Evolutionary conservation across 2,329 filamentous ascomycete genomes (phyloP).

Genomic region (Rachicladosporium sp.): DNA sequence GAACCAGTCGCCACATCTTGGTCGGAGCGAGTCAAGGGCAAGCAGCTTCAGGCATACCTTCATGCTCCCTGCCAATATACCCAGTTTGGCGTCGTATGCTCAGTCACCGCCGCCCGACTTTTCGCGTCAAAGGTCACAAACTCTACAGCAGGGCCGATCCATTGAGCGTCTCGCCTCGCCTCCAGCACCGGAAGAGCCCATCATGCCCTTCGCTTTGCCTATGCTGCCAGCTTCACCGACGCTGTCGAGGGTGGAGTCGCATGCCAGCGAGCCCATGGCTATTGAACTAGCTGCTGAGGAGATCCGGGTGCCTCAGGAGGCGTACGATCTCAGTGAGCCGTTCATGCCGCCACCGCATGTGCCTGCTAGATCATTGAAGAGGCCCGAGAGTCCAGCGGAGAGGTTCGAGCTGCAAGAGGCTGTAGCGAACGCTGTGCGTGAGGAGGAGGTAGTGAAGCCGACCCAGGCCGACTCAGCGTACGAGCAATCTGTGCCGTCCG

Average conservation of each 20-base stretch:
- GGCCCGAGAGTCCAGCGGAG: conserved; percentile 1
- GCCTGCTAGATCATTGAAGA: background rate
- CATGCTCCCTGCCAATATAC: background rate
- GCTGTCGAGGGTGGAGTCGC: background rate
- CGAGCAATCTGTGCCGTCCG: background rate
- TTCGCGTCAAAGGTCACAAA: background rate
- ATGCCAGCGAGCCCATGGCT: background rate
- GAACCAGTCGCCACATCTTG: background rate
- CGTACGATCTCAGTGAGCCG: background rate
- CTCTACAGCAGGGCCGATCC: background rate
- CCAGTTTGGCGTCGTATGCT: background rate
- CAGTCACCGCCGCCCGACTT: background rate
- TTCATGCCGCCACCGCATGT: background rate
- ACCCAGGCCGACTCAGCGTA: background rate
- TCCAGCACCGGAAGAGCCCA: background rate
- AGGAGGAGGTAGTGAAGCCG: conserved; percentile 1
- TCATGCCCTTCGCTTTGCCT: background rate
- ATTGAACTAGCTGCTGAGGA: background rate
- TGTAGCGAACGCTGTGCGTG: background rate
- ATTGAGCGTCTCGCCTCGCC: background rate
- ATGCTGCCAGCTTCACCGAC: conserved; percentile 1
- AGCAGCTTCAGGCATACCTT: background rate
- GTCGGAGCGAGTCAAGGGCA: background rate
- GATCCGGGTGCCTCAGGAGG: background rate
- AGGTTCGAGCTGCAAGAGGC: background rate